Conservation (phyloP, 352 stramenopile genomes). For the Globisporangium spiculum region DNA sequence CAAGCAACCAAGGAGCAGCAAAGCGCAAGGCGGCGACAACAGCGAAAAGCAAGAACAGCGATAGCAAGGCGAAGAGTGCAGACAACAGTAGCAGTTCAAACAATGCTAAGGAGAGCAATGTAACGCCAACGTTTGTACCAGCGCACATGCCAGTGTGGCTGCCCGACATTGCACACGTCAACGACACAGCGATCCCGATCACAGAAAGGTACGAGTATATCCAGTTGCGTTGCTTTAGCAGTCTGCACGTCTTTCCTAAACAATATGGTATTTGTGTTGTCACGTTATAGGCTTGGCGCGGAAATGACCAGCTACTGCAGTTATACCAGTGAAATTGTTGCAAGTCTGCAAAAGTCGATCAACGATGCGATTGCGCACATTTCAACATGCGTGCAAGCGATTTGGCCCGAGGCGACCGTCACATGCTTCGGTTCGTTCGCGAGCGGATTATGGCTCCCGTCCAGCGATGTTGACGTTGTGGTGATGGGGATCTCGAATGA, state of each 20-base stretch:
- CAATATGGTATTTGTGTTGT: not conserved
- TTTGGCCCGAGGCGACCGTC: constrained; percentile 75
- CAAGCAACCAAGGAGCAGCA: constrained; percentile 4
- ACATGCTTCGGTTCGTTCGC: constrained; percentile 84
- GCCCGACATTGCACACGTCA: constrained; percentile 23
- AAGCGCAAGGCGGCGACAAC: constrained; percentile 9
- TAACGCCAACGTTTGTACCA: constrained; percentile 2
- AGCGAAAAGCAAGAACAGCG: constrained; percentile 11
- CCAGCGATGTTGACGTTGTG: constrained; percentile 88
- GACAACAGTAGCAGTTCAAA: not conserved
- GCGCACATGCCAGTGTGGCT: constrained; percentile 33
- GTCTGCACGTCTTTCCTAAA: not conserved
- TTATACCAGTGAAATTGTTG: constrained; percentile 64
- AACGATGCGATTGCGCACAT: constrained; percentile 75
- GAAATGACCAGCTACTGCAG: constrained; percentile 65
- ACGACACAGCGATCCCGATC: constrained; percentile 34
- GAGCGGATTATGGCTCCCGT: constrained; percentile 85
- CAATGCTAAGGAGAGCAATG: not conserved
- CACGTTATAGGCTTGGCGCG: constrained; percentile 31
- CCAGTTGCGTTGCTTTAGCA: not conserved
- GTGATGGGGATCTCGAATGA: constrained; percentile 60
- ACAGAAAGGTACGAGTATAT: constrained; percentile 23
- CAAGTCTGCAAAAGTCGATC: constrained; percentile 49
- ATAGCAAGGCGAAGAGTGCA: constrained; percentile 11
- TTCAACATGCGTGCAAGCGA: constrained; percentile 50